Base-by-base conservation (phyloP, 2,329 filamentous ascomycete genomes). In the Clonostachys rosea region DNA sequence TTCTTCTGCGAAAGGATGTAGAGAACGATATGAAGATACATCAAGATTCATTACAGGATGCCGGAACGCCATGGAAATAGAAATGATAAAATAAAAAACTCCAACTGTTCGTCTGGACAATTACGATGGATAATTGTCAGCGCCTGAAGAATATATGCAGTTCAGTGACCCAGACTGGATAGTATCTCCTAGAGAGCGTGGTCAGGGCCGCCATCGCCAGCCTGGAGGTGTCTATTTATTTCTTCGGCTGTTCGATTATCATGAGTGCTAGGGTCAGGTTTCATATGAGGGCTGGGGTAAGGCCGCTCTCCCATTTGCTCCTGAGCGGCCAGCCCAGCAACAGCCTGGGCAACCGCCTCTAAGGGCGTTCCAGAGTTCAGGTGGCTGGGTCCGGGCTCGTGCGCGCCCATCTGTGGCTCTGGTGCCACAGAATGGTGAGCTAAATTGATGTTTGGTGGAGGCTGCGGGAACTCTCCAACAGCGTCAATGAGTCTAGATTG, bases 401-500 rank as follows among this genome's bases (percentile, higher is more conserved):
- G 6, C 58, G 49, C 43, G 55, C 52, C 37, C 54, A 53, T 42
- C 39, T 12, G 60, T 36, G 16, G 54, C 42, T 20, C 45, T 35
- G 30, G 49, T n/a, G 18, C 18, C 33, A 34, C 34, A n/a, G 33
- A 45, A 34, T n/a, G 47, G 40, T 42, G 48, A 11, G 14, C 43
- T 30, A 96, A 72, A 58, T 89, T 88, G 53, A 95, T 78, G 55
- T 89, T 89, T 2, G 87, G 76, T 1, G 92, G 92, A 10, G 91
- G 85, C 51, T 87, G 87, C 1, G 94, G 94, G 47, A 88, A 84
- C 56, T 96, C 91, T 60, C 87, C 86, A 57, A 90, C 84, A 4
- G 84, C 79, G 56, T 96, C 91, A 50, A 96, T 76, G 35, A 97
- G 78, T 39, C 89, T 84, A 6, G 87, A 87, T 66, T 99, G 94